A percentile compares a stretch with the other conserved stretches of the same genome.
These are phyloP conservation scores for Mrakia frigida DNA, from an alignment of 768 basidiomycete species.

Conservation along the genomic window DNA sequence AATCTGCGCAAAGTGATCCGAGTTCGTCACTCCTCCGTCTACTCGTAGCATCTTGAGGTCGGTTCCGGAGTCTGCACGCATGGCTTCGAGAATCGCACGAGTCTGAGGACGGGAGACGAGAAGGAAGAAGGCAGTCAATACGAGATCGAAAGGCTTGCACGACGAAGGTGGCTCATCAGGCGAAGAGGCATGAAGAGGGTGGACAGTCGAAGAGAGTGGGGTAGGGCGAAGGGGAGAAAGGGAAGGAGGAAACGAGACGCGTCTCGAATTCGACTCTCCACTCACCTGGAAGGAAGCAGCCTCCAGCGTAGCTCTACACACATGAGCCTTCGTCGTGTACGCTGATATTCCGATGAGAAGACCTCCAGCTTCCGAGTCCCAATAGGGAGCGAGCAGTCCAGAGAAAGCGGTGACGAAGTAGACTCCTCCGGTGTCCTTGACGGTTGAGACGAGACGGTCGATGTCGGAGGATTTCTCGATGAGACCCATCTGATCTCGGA, in stretches of 20 bases:
- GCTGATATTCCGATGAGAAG: slow-evolving; percentile 67
- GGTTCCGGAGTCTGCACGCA: slow-evolving; percentile 73
- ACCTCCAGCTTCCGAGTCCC: slow-evolving; percentile 89
- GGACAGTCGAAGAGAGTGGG: background rate
- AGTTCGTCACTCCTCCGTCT: slow-evolving; percentile 90
- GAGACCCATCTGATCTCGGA: slow-evolving; percentile 82
- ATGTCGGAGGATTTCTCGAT: slow-evolving; percentile 76
- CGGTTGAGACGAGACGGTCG: slow-evolving; percentile 73
- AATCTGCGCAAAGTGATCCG: slow-evolving; percentile 48
- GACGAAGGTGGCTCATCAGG: too few species aligned
- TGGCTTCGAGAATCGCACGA: slow-evolving; percentile 87
- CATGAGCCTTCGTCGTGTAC: slow-evolving; percentile 77
- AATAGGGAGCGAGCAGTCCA: slow-evolving; percentile 84
- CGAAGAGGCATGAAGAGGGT: too few species aligned
- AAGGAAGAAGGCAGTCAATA: background rate
- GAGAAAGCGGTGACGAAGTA: slow-evolving; percentile 57
- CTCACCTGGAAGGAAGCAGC: slow-evolving; percentile 68
- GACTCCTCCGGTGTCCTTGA: slow-evolving; percentile 74
- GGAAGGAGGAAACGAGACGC: background rate
- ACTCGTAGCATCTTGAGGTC: slow-evolving; percentile 81
- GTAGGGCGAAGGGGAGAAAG: background rate
- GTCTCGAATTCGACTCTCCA: background rate
- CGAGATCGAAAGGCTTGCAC: too few species aligned
- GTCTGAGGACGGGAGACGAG: slow-evolving; percentile 55
- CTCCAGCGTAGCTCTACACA: slow-evolving; percentile 90